phyloP scores from a whole-genome alignment of 495 filamentous ascomycete species.

The Poronia punctata region DNA sequence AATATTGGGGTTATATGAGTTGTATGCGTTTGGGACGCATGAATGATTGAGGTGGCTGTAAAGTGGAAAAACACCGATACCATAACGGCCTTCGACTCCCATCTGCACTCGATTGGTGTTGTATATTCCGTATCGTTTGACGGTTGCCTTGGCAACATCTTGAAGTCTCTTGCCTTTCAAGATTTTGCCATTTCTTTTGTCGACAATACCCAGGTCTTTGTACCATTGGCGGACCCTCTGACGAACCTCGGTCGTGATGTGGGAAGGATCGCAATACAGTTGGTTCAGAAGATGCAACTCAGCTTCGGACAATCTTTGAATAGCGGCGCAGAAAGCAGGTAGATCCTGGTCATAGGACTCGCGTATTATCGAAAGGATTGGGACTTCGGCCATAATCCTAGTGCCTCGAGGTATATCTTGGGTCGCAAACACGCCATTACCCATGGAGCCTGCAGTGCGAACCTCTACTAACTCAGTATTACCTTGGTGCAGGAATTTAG shows the following conservation, averaged over 20 bases:
- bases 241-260: background rate
- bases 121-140: conserved; percentile 12
- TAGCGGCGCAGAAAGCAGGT: background rate
- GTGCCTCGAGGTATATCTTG: conserved; percentile 17
- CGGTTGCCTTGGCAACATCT: background rate
- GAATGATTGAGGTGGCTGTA: conserved; percentile 20
- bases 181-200: background rate
- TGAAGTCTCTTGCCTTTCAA: background rate
- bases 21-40: conserved; percentile 11
- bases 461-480: background rate
- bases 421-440: conserved; percentile 28
- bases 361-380: conserved; percentile 11
- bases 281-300: conserved; percentile 5
- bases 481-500: background rate
- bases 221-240: background rate
- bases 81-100: conserved; percentile 3
- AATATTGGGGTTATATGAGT: background rate
- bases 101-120: conserved; percentile 11
- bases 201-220: background rate
- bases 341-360: background rate
- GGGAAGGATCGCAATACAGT: conserved; percentile 6
- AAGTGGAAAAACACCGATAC: conserved; percentile 8
- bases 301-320: background rate
- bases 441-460: conserved; percentile 13
- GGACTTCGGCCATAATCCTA: conserved; percentile 14